Percentiles rank a stretch among this genome's conserved stretches.
Evolutionary conservation across 345 rosid species (phyloP).

Genomic region (Lumnitzera racemosa): DNA sequence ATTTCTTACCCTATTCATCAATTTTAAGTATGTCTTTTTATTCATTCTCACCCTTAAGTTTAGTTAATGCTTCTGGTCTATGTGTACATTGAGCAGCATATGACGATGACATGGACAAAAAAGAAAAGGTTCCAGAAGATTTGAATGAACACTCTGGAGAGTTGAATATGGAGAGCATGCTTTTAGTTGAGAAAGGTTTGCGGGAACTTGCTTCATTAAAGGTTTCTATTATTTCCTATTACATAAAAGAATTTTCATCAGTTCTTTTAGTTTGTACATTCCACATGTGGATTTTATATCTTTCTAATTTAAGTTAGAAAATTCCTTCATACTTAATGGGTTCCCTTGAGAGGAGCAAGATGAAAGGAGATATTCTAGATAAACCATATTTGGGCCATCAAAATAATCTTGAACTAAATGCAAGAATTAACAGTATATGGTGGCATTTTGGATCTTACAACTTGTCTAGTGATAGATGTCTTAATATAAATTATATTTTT

Average conservation of each 20-base stretch:
- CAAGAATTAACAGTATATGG: no score
- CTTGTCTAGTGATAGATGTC: no score
- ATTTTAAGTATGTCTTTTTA: neutral
- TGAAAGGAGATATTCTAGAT: no score
- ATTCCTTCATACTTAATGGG: no score
- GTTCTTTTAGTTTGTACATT: neutral
- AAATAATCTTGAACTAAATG: no score
- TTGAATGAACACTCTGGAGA: slow-evolving; percentile 46
- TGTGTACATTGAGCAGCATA: slow-evolving; percentile 27
- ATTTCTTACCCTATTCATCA: neutral
- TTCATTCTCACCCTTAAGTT: slow-evolving; percentile 1
- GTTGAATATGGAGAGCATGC: slow-evolving; percentile 70
- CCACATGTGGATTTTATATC: neutral
- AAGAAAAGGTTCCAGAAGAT: slow-evolving; percentile 32
- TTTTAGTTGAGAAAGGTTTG: slow-evolving; percentile 81
- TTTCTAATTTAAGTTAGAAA: neutral
- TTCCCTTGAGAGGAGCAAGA: no score
- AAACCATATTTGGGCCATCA: no score
- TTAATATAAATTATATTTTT: no score
- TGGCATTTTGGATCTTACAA: no score
- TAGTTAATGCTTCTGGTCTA: slow-evolving; percentile 9
- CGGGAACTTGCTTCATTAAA: slow-evolving; percentile 70
- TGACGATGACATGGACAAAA: slow-evolving; percentile 26
- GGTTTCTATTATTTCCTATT: slow-evolving; percentile 34
- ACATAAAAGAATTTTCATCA: neutral